A percentile compares a stretch with the other conserved stretches of the same genome.
phyloP scores from a whole-genome alignment of 2,329 filamentous ascomycete genomes.

The Ceratocystiopsis brevicomis region DNA sequence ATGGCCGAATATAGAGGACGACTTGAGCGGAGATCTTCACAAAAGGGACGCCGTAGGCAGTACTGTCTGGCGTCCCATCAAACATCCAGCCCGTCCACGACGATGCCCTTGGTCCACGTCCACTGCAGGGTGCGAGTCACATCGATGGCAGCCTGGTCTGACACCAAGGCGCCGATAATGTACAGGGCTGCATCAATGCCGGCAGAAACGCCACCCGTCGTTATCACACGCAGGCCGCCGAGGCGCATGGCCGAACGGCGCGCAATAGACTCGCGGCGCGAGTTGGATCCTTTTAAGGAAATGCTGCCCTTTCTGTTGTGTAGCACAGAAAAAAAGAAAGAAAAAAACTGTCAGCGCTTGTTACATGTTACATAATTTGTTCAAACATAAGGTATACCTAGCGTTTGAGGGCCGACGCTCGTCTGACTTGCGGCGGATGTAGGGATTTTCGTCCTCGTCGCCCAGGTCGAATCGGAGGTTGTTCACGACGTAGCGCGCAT shows the following conservation, averaged over 20 bases:
- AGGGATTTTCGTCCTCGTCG: conserved; percentile 66
- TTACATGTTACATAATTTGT: too few species aligned
- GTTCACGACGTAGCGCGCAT: conserved; percentile 71
- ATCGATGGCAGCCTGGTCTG: conserved; percentile 56
- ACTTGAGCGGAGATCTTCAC: background rate
- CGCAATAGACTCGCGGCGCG: conserved; percentile 60
- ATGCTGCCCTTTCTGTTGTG: conserved; percentile 57
- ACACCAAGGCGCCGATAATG: conserved; percentile 66
- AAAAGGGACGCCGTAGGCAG: background rate
- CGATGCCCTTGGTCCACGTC: conserved; percentile 69
- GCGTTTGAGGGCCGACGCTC: conserved; percentile 41
- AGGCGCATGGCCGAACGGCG: conserved; percentile 60
- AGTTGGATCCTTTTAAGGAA: conserved; percentile 57
- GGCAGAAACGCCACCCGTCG: conserved; percentile 57
- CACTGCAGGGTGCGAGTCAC: conserved; percentile 61
- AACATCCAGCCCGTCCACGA: conserved; percentile 71
- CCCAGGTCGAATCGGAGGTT: conserved; percentile 75
- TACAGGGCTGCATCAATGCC: conserved; percentile 73
- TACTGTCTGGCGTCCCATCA: conserved; percentile 19
- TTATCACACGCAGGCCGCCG: conserved; percentile 54
- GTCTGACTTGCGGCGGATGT: conserved; percentile 59
- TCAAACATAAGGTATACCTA: conserved; percentile 20
- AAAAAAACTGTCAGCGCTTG: too few species aligned
- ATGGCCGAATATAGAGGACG: too few species aligned
- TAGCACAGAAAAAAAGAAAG: too few species aligned